Base-by-base conservation (phyloP, 2,329 filamentous ascomycete genomes). In the Hortaea sp. region DNA sequence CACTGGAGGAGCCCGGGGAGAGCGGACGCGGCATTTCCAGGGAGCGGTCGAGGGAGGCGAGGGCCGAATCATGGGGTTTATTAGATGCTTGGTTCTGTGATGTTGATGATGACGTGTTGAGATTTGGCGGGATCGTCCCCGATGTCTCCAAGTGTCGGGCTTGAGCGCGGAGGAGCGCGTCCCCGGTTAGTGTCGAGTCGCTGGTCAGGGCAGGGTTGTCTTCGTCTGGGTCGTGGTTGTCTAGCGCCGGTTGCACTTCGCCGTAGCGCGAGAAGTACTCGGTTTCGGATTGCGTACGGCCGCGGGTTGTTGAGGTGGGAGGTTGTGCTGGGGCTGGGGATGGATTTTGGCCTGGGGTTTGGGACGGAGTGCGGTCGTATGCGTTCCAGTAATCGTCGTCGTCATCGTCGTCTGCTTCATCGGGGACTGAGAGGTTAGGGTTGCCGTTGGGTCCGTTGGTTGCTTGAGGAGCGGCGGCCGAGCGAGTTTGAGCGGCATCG, bases 331-430 rank as follows among this genome's bases (percentile, higher is more conserved):
- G 82, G 9, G 77, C 81, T 3, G 82, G 81, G 4, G 81, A 83
- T 27, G 70, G 72, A 57, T 82, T 79, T 20, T 70, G 66, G 12
- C 75, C 79, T 1, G 82, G 81, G 7, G 81, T 85, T 39, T 74
- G 72, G 1, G 75, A 74, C 1, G 84, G 82, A 4, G 82, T 86
- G 28, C 77, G 76, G 61, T 87, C 84, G 63, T 90, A 89, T 50
- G 79, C 77, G 30, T 79, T 82, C 85, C 85, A 90, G 64, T 90
- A 90, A 55, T 86, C 84, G 50, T 88, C 82, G 30, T 85, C 82
- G 20, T 84, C 82, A 0, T 80, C 79, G 0, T 81, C 77, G 1
- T 74, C 48, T 12, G 45, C 44, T 42, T 65, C 60, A 7, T 51
- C 44, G 6, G 53, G 52, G 46, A 29, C 41, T 44, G 20, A 59